phyloP scores from a whole-genome alignment of 371 early-diverging fungal species.

The Enterocytospora artemiae region DNA sequence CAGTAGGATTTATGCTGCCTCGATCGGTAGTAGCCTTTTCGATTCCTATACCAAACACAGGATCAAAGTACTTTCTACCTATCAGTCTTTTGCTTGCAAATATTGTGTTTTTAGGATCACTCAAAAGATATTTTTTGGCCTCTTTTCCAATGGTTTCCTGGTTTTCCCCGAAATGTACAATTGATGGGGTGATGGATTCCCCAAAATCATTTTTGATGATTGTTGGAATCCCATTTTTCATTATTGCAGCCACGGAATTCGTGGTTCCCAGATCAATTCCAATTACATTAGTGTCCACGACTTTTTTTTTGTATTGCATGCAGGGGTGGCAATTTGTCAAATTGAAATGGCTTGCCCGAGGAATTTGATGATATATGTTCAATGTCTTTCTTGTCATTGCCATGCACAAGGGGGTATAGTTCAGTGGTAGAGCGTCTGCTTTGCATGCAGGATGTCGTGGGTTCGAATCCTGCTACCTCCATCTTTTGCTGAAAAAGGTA shows the following conservation, averaged over 20 bases:
- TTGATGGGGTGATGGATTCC: slow-evolving; percentile 86
- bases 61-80: slow-evolving; percentile 77
- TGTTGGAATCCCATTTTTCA: slow-evolving; percentile 83
- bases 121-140: slow-evolving; percentile 78
- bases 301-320: slow-evolving; percentile 4
- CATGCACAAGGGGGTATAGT: slow-evolving; percentile 50
- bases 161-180: slow-evolving; percentile 61
- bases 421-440: slow-evolving; percentile 51
- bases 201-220: slow-evolving; percentile 92
- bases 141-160: slow-evolving; percentile 71
- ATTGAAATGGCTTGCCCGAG: too few species aligned
- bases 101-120: slow-evolving; percentile 79
- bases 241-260: slow-evolving; percentile 89
- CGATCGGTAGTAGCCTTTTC: too few species aligned
- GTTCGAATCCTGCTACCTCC: slow-evolving; percentile 48
- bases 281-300: slow-evolving; percentile 59
- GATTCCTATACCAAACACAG: too few species aligned
- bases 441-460: slow-evolving; percentile 48
- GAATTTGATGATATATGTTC: too few species aligned
- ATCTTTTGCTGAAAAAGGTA: slow-evolving; percentile 38
- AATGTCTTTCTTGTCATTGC: too few species aligned
- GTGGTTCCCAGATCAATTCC: slow-evolving; percentile 99
- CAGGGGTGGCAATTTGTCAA: too few species aligned
- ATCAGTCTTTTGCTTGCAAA: slow-evolving; percentile 87
- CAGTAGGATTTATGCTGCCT: too few species aligned